phyloP scores from a whole-genome alignment of 305 asterid species.

The Solanum hybrid region DNA sequence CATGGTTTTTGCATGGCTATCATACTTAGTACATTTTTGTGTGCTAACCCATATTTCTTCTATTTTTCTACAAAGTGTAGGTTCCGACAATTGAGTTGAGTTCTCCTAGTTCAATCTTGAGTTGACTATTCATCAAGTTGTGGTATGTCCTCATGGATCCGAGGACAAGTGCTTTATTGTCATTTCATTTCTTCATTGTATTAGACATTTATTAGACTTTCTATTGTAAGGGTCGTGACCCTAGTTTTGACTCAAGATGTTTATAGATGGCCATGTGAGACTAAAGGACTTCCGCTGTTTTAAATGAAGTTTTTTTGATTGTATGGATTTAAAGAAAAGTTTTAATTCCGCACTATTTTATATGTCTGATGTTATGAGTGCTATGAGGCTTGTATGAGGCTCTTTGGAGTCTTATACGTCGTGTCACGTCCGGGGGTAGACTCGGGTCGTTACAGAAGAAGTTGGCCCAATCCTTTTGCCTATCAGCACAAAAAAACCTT shows the following conservation, averaged over 20 bases:
- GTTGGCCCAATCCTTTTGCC: background rate
- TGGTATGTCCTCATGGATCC: too few species aligned
- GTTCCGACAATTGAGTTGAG: too few species aligned
- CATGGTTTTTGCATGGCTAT: background rate
- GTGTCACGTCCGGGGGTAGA: too few species aligned
- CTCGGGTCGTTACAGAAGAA: background rate
- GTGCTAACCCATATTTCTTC: background rate
- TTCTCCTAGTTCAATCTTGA: too few species aligned
- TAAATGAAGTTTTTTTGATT: background rate
- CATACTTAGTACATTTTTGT: background rate
- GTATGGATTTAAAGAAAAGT: background rate
- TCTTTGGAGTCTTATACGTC: background rate
- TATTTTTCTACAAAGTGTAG: background rate
- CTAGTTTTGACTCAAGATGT: too few species aligned
- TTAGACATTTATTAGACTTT: background rate
- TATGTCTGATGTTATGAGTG: background rate
- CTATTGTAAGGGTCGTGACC: too few species aligned
- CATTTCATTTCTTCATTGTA: background rate
- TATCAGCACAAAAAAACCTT: background rate
- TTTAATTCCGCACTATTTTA: background rate
- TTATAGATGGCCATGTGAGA: too few species aligned
- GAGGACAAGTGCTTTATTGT: background rate
- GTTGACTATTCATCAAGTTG: too few species aligned
- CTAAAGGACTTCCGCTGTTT: too few species aligned
- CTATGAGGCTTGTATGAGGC: background rate